Evolutionary conservation across 1,139 yeast genomes (phyloP).

Genomic region (Yamadazyma spencermartinsiae): DNA sequence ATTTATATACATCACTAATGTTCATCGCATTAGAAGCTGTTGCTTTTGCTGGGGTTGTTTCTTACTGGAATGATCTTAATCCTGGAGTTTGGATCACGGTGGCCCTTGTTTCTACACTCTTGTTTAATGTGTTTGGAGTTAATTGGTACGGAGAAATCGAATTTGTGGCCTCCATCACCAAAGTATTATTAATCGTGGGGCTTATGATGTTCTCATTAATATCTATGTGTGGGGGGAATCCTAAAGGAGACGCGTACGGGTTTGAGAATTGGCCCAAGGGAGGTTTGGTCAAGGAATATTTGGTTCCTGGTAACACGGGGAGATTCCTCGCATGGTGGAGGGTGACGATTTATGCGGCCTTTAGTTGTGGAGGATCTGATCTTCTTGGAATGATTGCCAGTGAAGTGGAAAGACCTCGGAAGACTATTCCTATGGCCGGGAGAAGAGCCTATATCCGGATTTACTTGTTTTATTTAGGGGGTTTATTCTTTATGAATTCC

Average conservation of each 20-base stretch:
- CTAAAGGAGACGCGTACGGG: constrained; percentile 37
- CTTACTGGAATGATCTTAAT: constrained; percentile 42
- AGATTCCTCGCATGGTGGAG: constrained; percentile 38
- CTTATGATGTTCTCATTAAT: constrained; percentile 40
- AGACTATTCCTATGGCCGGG: constrained; percentile 34
- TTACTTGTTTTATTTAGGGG: constrained; percentile 38
- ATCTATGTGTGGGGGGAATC: constrained; percentile 44
- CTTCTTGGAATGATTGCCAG: constrained; percentile 34
- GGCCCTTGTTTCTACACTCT: constrained; percentile 26
- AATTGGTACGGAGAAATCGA: constrained; percentile 45
- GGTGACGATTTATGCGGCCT: constrained; percentile 38
- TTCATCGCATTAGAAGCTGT: constrained; percentile 38
- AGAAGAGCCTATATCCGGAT: constrained; percentile 36
- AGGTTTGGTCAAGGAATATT: constrained; percentile 33
- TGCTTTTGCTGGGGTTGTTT: constrained; percentile 36
- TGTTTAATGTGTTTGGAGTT: constrained; percentile 37
- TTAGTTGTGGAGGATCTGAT: constrained; percentile 47
- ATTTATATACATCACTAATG: constrained; percentile 38
- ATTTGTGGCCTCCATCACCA: constrained; percentile 36
- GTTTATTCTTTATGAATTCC: constrained; percentile 37
- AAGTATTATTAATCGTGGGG: constrained; percentile 40
- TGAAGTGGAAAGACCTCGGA: constrained; percentile 35
- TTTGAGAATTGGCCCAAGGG: constrained; percentile 38
- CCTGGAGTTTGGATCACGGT: constrained; percentile 40
- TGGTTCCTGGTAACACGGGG: constrained; percentile 35